phyloP scores from a whole-genome alignment of 2,329 filamentous ascomycete species.

The Paradendryphiella salina region DNA sequence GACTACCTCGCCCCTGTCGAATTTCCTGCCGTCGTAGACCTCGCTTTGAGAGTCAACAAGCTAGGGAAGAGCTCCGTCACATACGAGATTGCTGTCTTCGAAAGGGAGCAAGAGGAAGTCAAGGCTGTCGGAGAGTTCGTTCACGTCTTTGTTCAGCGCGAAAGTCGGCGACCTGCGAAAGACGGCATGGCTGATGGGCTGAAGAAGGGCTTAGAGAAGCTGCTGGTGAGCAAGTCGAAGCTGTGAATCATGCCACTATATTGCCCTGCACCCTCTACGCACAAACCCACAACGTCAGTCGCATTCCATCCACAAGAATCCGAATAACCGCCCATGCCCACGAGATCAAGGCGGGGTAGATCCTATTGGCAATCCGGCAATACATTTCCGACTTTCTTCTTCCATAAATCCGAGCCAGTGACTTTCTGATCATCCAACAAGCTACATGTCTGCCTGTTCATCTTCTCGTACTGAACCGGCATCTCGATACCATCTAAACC shows the following conservation, averaged over 20 bases:
- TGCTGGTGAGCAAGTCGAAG: conserved; percentile 29
- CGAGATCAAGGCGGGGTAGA: neutral
- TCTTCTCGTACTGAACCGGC: too few species aligned
- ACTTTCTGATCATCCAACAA: too few species aligned
- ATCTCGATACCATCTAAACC: neutral
- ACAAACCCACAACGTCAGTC: too few species aligned
- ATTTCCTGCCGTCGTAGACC: conserved; percentile 80
- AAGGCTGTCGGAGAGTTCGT: conserved; percentile 84
- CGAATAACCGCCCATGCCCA: too few species aligned
- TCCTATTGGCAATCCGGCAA: neutral
- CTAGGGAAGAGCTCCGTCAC: conserved; percentile 84
- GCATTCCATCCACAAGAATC: neutral
- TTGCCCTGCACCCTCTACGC: too few species aligned
- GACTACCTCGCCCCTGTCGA: conserved; percentile 82
- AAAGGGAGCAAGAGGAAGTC: conserved; percentile 70
- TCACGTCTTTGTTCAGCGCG: conserved; percentile 84
- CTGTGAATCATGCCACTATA: conserved; percentile 22
- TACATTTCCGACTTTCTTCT: neutral
- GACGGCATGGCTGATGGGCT: conserved; percentile 66
- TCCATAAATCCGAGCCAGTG: too few species aligned
- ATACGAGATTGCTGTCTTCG: conserved; percentile 88
- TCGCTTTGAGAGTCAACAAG: conserved; percentile 79
- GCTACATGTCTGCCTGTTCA: too few species aligned
- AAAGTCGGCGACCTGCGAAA: conserved; percentile 66
- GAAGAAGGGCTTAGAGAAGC: conserved; percentile 49